Percentiles rank a stretch among this genome's conserved stretches.
These are phyloP conservation scores for Tricladium varicosporioides DNA, from an alignment of 2,329 filamentous ascomycete genomes.

Conservation along the genomic window DNA sequence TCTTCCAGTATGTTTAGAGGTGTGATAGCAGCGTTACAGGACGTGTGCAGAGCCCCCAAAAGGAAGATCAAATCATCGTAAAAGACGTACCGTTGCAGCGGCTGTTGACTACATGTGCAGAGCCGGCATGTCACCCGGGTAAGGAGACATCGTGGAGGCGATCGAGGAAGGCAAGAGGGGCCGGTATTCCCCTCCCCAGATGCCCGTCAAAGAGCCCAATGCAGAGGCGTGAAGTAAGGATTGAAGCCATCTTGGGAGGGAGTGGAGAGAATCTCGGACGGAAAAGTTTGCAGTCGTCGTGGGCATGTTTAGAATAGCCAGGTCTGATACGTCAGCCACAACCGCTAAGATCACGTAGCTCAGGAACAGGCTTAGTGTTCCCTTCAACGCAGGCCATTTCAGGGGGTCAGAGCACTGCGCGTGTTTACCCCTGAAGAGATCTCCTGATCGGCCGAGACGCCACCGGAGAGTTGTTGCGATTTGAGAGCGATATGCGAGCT, in stretches of 20 bases:
- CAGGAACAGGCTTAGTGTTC: not conserved
- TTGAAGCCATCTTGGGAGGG: not conserved
- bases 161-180: too few species aligned
- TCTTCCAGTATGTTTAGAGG: not conserved
- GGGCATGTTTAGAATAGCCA: not conserved
- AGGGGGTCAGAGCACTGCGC: not conserved
- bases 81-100: not conserved
- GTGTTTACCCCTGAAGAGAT: not conserved
- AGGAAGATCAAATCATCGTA: not conserved
- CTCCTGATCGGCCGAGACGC: not conserved
- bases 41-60: too few species aligned
- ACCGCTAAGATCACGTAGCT: not conserved
- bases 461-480: not conserved
- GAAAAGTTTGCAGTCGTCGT: not conserved
- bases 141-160: not conserved
- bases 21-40: not conserved
- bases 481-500: too few species aligned
- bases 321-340: not conserved
- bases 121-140: not conserved
- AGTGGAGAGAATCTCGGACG: not conserved
- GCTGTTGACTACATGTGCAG: not conserved
- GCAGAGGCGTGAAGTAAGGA: not conserved
- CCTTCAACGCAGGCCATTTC: not conserved
- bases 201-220: not conserved
- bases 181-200: not conserved